Evolutionary conservation across 2,329 filamentous ascomycete species (phyloP).

Genomic region (Alternaria gaisen): DNA sequence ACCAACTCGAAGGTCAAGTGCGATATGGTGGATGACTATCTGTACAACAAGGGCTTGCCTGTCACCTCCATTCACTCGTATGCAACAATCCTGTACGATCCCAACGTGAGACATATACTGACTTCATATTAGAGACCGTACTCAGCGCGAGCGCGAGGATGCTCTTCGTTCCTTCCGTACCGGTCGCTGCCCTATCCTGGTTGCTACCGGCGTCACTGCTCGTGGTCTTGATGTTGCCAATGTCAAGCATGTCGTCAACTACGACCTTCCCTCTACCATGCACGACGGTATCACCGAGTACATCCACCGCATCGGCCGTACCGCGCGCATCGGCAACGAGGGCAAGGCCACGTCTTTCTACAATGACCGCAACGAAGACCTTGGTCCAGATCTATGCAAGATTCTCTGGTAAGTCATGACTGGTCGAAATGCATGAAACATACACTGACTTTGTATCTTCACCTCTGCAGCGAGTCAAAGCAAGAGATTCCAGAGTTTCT

Average conservation of each 20-base stretch:
- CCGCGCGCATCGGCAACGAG: constrained; percentile 87
- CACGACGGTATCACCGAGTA: constrained; percentile 95
- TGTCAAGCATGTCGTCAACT: constrained; percentile 93
- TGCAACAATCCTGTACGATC: neutral
- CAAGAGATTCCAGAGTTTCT: constrained; percentile 79
- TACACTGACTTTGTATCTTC: neutral
- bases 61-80: constrained; percentile 83
- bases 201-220: constrained; percentile 86
- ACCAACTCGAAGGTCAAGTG: constrained; percentile 81
- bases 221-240: constrained; percentile 90
- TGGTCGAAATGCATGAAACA: constrained; percentile 64
- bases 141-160: constrained; percentile 90
- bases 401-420: constrained; percentile 62
- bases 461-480: neutral
- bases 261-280: constrained; percentile 76
- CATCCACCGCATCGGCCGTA: constrained; percentile 93
- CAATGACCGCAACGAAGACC: constrained; percentile 76
- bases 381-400: constrained; percentile 79
- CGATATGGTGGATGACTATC: constrained; percentile 85
- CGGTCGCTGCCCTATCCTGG: constrained; percentile 78
- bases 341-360: constrained; percentile 91
- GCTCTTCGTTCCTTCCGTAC: constrained; percentile 84
- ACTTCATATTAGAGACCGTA: constrained; percentile 65
- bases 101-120: neutral
- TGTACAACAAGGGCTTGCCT: constrained; percentile 82